Evolutionary conservation across 768 basidiomycete genomes (phyloP), one percentile per base, ranked within the genome.

Genomic region (Auricularia sp.): DNA sequence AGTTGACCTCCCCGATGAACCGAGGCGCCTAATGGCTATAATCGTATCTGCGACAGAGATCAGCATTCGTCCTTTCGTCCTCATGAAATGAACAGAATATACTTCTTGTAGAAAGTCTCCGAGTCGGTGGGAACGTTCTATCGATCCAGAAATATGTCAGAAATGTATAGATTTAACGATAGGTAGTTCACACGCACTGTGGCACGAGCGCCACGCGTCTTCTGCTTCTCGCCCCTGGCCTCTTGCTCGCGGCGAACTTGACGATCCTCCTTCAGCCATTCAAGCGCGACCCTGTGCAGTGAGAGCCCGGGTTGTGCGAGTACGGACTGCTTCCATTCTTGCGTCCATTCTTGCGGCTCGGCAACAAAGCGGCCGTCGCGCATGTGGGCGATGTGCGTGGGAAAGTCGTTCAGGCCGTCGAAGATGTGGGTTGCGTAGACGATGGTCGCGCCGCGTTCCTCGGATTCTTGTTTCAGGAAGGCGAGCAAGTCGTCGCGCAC

Each of bases 341-440:
- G 29, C 29, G 29, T 29, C 29, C 29, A 29, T 29, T 29, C 29
- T 29, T 29, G 7, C 74, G 67, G n/a, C 82, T 74, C 2, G 87
- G 85, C 93, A 13, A 86, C 78, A 64, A 94, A 85, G 13, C 79
- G 76, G 3, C 97, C 97, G 59, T 94, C 81, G 33, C 89, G 85
- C 86, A 99, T 89, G 72, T 98, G 97, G 3, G 86, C 86, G 66
- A 98, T 80, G 71, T 96, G 92, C 0, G 95, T 98, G 3, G 97
- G 96, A 78, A 96, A 98, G n/a, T 82, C 75, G 70, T 84, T 83
- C 36, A 98, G 76, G 11, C 95, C 96, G 73, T 98, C 96, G 68
- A 94, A 97, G 70, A 99, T 97, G 74, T 99, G 97, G 1, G 95
- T 98, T 11, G 95, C 94, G 76, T 97, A 98, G 63, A 99, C 76